phyloP scores from a whole-genome alignment of 108 stramenopile species.

The Cyclotella baltica region DNA sequence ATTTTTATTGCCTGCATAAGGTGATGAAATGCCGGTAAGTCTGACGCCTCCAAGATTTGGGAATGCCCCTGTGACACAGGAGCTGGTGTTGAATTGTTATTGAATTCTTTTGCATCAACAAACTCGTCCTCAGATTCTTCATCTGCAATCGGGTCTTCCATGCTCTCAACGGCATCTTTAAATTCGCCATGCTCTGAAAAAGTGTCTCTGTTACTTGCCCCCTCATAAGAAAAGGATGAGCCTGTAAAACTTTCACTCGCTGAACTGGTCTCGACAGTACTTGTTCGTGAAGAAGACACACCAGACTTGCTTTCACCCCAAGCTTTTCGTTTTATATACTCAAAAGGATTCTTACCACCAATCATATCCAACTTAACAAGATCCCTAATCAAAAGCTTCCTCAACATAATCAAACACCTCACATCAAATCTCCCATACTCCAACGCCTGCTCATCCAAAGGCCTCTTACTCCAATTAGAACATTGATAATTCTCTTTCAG shows the following conservation, averaged over 20 bases:
- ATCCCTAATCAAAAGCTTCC: slow-evolving; percentile 83
- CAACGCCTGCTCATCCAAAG: slow-evolving; percentile 84
- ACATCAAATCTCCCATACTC: slow-evolving; percentile 88
- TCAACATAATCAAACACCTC: slow-evolving; percentile 72
- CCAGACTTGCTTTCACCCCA: not conserved
- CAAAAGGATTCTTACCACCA: slow-evolving; percentile 4
- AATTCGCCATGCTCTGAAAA: slow-evolving; percentile 10
- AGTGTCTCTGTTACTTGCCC: not conserved
- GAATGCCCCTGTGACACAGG: slow-evolving; percentile 6
- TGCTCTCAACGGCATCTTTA: slow-evolving; percentile 16
- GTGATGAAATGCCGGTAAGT: slow-evolving; percentile 60
- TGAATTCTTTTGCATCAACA: slow-evolving; percentile 10
- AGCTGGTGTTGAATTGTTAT: not conserved
- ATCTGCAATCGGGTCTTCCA: slow-evolving; percentile 9
- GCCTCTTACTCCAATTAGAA: slow-evolving; percentile 91
- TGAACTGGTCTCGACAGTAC: not conserved
- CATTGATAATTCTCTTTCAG: slow-evolving; percentile 87
- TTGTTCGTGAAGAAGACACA: not conserved
- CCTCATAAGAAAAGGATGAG: slow-evolving; percentile 4
- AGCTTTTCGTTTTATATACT: not conserved
- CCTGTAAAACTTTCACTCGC: slow-evolving; percentile 5
- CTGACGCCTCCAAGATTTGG: slow-evolving; percentile 34
- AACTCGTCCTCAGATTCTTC: slow-evolving; percentile 11
- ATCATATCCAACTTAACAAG: slow-evolving; percentile 55
- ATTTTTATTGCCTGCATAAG: slow-evolving; percentile 70